These are phyloP conservation scores for Pseudogymnoascus sp. DNA, from an alignment of 2,329 filamentous ascomycete species.

Conservation along the genomic window DNA sequence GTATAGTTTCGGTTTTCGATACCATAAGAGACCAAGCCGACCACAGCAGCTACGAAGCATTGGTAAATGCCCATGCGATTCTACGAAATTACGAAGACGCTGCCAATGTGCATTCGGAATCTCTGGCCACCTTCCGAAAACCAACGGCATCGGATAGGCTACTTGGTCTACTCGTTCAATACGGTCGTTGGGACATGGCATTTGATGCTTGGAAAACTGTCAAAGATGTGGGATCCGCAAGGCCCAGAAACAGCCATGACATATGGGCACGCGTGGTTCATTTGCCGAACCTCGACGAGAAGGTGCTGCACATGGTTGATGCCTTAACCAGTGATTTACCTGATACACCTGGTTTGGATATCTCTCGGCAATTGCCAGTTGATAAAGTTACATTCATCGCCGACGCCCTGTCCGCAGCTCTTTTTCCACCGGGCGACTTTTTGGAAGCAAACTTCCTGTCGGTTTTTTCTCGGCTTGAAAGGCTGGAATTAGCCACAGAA, in stretches of 20 bases:
- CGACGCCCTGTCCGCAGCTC: background rate
- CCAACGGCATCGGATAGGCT: slow-evolving; percentile 14
- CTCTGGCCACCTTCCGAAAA: slow-evolving; percentile 5
- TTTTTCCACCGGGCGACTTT: background rate
- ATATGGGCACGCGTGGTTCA: background rate
- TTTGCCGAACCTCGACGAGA: background rate
- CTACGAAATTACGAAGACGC: slow-evolving; percentile 31
- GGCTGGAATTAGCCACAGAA: background rate
- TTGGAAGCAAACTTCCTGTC: background rate
- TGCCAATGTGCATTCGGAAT: slow-evolving; percentile 17
- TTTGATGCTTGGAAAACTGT: slow-evolving; percentile 15
- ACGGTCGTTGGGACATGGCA: slow-evolving; percentile 17
- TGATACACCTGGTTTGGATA: background rate
- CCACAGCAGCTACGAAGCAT: slow-evolving; percentile 35
- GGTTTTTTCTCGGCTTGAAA: background rate
- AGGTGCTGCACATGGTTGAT: background rate
- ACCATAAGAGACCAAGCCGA: slow-evolving; percentile 27
- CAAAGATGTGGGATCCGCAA: background rate
- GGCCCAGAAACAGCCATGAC: background rate
- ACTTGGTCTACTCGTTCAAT: slow-evolving; percentile 15
- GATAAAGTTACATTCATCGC: background rate
- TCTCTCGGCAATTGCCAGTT: background rate
- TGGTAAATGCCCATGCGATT: slow-evolving; percentile 36
- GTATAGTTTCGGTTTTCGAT: slow-evolving; percentile 38
- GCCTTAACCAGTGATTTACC: background rate